Evolutionary conservation across 1,284 basidiomycete species (phyloP).

Genomic region (Cryptococcus sp.): DNA sequence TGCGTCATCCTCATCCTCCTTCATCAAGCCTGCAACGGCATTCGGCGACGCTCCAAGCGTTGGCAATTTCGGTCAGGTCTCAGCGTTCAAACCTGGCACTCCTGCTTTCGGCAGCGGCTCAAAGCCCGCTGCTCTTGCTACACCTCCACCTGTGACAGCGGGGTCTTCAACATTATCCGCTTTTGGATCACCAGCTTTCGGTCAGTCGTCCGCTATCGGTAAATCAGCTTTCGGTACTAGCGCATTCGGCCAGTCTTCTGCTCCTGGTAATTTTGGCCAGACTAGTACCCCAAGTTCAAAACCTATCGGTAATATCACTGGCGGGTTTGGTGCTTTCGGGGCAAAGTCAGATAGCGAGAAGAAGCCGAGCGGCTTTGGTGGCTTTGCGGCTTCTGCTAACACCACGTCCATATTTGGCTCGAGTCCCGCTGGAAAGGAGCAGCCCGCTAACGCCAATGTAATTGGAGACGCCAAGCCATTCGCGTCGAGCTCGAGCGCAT

Average conservation of each 20-base stretch:
- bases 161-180: slow-evolving; percentile 12
- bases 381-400: slow-evolving; percentile 19
- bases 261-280: slow-evolving; percentile 22
- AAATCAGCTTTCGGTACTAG: slow-evolving; percentile 7
- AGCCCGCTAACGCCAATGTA: not conserved
- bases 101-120: slow-evolving; percentile 7
- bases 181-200: slow-evolving; percentile 25
- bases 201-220: slow-evolving; percentile 22
- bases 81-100: slow-evolving; percentile 9
- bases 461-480: not conserved
- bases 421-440: slow-evolving; percentile 2
- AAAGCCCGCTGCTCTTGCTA: slow-evolving; percentile 15
- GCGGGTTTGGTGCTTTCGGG: slow-evolving; percentile 47
- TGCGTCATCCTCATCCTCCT: slow-evolving; percentile 24
- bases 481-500: slow-evolving; percentile 1
- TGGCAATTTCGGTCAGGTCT: slow-evolving; percentile 31
- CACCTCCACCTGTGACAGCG: slow-evolving; percentile 10
- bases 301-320: slow-evolving; percentile 28
- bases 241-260: slow-evolving; percentile 29
- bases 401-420: slow-evolving; percentile 22
- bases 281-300: slow-evolving; percentile 12
- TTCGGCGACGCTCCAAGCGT: slow-evolving; percentile 34
- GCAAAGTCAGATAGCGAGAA: slow-evolving; percentile 19
- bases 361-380: slow-evolving; percentile 26
- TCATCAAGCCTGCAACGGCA: slow-evolving; percentile 48